These are phyloP conservation scores for Saccharomycopsis javanensis DNA, from an alignment of 805 yeast species.

Conservation along the genomic window DNA sequence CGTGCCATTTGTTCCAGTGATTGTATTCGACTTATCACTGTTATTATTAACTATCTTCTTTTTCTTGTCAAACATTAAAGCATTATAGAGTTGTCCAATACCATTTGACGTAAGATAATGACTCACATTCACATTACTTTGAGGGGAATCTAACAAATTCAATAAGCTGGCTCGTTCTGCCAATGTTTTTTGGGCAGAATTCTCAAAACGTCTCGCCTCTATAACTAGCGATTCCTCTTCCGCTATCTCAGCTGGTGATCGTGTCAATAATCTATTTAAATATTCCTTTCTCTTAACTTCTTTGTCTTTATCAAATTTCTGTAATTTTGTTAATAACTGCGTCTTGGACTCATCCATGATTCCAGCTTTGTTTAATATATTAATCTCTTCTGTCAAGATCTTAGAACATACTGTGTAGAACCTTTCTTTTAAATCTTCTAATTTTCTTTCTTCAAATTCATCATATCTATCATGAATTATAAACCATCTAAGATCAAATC, in stretches of 20 bases:
- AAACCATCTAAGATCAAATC: conserved; percentile 47
- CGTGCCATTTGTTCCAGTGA: neutral
- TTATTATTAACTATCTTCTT: conserved; percentile 36
- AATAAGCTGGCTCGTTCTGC: conserved; percentile 72
- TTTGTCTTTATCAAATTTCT: conserved; percentile 51
- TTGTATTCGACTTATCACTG: neutral
- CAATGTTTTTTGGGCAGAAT: conserved; percentile 82
- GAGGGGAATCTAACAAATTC: conserved; percentile 76
- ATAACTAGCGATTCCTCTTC: conserved; percentile 92
- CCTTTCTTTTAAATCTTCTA: conserved; percentile 79
- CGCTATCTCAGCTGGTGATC: conserved; percentile 95
- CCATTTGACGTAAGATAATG: conserved; percentile 84
- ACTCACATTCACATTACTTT: conserved; percentile 57
- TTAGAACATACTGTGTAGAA: conserved; percentile 62
- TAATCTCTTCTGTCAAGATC: conserved; percentile 35
- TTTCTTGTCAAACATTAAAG: conserved; percentile 59
- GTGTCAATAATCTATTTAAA: conserved; percentile 58
- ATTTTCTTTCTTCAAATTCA: conserved; percentile 29
- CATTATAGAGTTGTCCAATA: conserved; percentile 72
- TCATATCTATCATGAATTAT: conserved; percentile 54
- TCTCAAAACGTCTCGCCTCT: conserved; percentile 86
- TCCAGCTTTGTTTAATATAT: conserved; percentile 16
- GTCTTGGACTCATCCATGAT: conserved; percentile 32
- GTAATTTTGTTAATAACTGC: conserved; percentile 49
- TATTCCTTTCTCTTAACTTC: conserved; percentile 78